Evolutionary conservation across 2,329 filamentous ascomycete genomes (phyloP).

Genomic region (Aspergillus sp.): DNA sequence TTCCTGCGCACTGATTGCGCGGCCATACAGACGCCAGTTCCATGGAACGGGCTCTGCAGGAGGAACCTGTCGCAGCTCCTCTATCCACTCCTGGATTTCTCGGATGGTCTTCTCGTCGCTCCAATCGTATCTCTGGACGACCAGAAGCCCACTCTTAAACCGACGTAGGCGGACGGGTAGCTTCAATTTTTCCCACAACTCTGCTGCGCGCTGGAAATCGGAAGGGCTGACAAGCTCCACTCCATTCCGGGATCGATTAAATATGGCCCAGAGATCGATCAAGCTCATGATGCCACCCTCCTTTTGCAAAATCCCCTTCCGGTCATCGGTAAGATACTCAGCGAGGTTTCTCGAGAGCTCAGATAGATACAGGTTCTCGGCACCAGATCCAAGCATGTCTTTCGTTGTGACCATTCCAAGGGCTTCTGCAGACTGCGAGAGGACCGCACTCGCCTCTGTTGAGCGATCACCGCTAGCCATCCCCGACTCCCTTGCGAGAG

Average conservation of each 20-base stretch:
- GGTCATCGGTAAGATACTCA: conserved; percentile 85
- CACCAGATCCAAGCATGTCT: conserved; percentile 80
- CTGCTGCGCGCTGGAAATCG: conserved; percentile 87
- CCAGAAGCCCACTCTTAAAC: conserved; percentile 91
- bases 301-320: conserved; percentile 70
- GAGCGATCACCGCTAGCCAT: conserved; percentile 58
- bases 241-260: conserved; percentile 88
- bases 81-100: conserved; percentile 72
- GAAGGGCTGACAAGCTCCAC: conserved; percentile 90
- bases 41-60: conserved; percentile 65
- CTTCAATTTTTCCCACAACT: conserved; percentile 81
- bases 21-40: conserved; percentile 76
- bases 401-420: conserved; percentile 90
- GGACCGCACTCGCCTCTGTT: conserved; percentile 68
- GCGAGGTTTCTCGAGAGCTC: conserved; percentile 81
- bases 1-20: conserved; percentile 86
- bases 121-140: conserved; percentile 82
- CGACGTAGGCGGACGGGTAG: conserved; percentile 81
- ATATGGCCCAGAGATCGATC: conserved; percentile 89
- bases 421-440: conserved; percentile 78
- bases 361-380: conserved; percentile 84
- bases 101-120: conserved; percentile 88
- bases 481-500: conserved; percentile 68
- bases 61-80: conserved; percentile 65
- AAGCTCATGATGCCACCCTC: conserved; percentile 86